phyloP scores from a whole-genome alignment of 1,139 yeast species.

The Wickerhamomyces sp. region DNA sequence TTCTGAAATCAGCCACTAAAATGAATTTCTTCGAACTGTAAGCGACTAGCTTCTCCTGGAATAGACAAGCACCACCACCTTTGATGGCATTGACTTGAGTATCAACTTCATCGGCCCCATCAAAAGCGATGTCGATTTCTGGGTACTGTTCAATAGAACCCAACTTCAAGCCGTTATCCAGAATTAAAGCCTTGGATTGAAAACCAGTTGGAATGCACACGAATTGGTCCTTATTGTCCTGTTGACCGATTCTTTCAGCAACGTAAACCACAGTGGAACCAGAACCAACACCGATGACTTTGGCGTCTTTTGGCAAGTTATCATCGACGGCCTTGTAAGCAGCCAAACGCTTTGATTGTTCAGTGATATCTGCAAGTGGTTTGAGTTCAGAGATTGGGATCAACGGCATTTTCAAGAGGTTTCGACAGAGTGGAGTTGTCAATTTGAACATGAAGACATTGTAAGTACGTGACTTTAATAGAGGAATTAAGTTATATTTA shows the following conservation, averaged over 20 bases:
- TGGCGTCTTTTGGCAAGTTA: constrained; percentile 65
- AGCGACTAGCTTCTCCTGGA: constrained; percentile 95
- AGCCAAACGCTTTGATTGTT: constrained; percentile 63
- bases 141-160: constrained; percentile 83
- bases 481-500: no score
- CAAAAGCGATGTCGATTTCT: constrained; percentile 85
- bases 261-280: constrained; percentile 96
- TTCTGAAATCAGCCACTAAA: constrained; percentile 90
- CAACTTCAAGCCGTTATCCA: constrained; percentile 71
- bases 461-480: no score
- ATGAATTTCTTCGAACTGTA: constrained; percentile 71
- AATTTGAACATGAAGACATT: neutral
- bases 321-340: constrained; percentile 93
- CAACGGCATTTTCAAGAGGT: constrained; percentile 17
- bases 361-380: constrained; percentile 29
- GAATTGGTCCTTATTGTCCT: constrained; percentile 46
- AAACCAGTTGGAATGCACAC: constrained; percentile 94
- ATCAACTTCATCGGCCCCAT: constrained; percentile 98
- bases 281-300: constrained; percentile 88
- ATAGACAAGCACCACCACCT: constrained; percentile 98
- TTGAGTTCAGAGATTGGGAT: constrained; percentile 20
- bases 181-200: constrained; percentile 83
- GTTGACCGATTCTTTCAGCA: constrained; percentile 87
- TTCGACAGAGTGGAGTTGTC: neutral
- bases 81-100: constrained; percentile 75